Evolutionary conservation across 2,329 filamentous ascomycete species (phyloP), one percentile per base, ranked within the genome.

Genomic region (Arthrobotrys entomopaga): DNA sequence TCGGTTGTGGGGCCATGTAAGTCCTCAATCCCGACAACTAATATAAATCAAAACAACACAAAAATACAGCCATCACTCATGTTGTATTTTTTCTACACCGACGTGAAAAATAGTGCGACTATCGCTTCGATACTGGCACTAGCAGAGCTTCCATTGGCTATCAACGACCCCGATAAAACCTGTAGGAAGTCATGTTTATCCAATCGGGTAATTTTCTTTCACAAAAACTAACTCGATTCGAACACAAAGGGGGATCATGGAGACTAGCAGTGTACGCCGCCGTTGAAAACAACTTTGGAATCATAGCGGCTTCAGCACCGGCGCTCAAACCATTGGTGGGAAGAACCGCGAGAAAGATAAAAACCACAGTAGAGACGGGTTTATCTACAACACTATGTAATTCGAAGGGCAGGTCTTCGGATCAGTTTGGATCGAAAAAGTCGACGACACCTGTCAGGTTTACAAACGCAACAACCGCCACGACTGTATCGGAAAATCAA

Each of bases 51-150:
- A 42, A 19, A 42, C 50, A 56, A 48, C 46, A 20, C 24, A 26
- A 15, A 50, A 54, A n/a, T n/a, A n/a, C n/a, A 8, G 24, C 40
- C 42, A 20, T 42, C 22, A 24, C 64, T 67, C 26, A 67, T 64
- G 70, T 74, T 74, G 70, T 40, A 74, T 50, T 74, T 74, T 66
- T 56, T 29, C n/a, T n/a, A n/a, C 20, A 1, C 29, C 5, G 19
- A 26, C 7, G 6, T 22, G 53, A 34, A 29, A 34, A 29, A 34
- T 22, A 74, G 70, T 38, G 63, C 70, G 46, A 64, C 63, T 34
- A 67, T 74, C 57, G 70, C 70, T n/a, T 74, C 70, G 38, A 67
- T 74, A 38, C 57, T 74, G 15, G 70, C 70, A 63, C 42, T 74
- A 10, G 52, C 29, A 38, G 70, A 74, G 29, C 70, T 74, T 57